Base-by-base conservation (phyloP, 1,284 basidiomycete genomes). In the Leccinum fallax region DNA sequence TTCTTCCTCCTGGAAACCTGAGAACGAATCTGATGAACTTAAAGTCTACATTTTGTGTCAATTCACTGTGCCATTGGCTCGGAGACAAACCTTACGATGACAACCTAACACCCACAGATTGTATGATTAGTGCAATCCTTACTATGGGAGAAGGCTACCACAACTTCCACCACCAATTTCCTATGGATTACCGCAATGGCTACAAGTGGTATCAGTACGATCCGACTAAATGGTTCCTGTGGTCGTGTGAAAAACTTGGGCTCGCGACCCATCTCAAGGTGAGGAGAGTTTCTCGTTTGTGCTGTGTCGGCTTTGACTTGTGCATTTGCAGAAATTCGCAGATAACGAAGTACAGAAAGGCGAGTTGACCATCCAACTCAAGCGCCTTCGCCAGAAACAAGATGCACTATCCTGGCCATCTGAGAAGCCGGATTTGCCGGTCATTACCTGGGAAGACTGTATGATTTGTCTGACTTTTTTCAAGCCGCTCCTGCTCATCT, bases 101-200 rank as follows among this genome's bases (percentile, higher is more conserved):
- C 84, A 95, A 94, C 92, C 93, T 8, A 82, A 85, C n/a, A n/a
- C n/a, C n/a, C n/a, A n/a, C n/a, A 59, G 92, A 94, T 77, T 91
- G 93, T 77, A 80, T 94, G 66, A 79, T 94, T 74, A 94, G 92
- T 38, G 93, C 93, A n/a, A 80, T 95, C 55, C 86, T 85, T 62
- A 95, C 93, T 21, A 87, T 94, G 73, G 93, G 93, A 63, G 93
- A 95, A 77, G 93, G 94, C n/a, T 95, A 95, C 82, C 93, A 95
- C 84, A 95, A 96, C 79, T 96, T 96, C 85, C 92, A 94, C 79
- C 92, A 92, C 71, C 90, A 93, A 78, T 93, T 93, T 84, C 92
- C 92, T 16, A 92, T 92, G 89, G 43, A 46, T 46, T 46, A 92
- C 81, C 85, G 93, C 40, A 95, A 95, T 74, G 93, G 92, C 48